Percentiles rank a stretch among this genome's conserved stretches.
These are phyloP conservation scores for Neurospora africana DNA, from an alignment of 495 filamentous ascomycete species.

Conservation along the genomic window DNA sequence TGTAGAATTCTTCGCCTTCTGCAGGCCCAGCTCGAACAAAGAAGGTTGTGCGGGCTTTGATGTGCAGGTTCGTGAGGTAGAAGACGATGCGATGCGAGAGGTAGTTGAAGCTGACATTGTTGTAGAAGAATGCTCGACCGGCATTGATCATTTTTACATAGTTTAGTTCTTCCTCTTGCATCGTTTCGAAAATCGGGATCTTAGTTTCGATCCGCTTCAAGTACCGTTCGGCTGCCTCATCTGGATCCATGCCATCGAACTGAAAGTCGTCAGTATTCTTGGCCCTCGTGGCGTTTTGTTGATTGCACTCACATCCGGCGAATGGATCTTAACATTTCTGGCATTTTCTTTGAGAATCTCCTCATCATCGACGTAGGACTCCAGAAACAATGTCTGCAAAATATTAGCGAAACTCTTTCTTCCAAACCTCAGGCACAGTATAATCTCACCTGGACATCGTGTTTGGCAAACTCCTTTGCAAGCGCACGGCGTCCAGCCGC, in stretches of 20 bases:
- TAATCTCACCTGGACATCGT: conserved; percentile 69
- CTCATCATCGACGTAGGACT: conserved; percentile 88
- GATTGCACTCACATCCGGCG: conserved; percentile 63
- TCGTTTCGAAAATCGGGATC: conserved; percentile 93
- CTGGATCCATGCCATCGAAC: conserved; percentile 82
- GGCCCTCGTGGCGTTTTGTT: background rate
- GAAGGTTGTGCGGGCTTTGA: conserved; percentile 86
- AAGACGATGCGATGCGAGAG: conserved; percentile 94
- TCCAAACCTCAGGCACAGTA: background rate
- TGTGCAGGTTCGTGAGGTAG: conserved; percentile 94
- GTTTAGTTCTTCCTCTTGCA: conserved; percentile 87
- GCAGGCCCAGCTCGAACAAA: conserved; percentile 70
- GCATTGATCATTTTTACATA: conserved; percentile 99
- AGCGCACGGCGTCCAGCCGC: conserved; percentile 73
- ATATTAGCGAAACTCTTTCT: conserved; percentile 3
- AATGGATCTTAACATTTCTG: conserved; percentile 92
- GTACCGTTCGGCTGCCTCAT: conserved; percentile 88
- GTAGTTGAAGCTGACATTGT: conserved; percentile 92
- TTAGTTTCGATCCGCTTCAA: conserved; percentile 78
- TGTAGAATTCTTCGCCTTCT: conserved; percentile 76
- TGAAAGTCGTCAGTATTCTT: conserved; percentile 26
- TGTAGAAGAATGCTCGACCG: conserved; percentile 81
- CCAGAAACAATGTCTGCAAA: conserved; percentile 80
- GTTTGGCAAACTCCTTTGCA: conserved; percentile 91
- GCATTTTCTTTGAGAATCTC: conserved; percentile 96